Base-by-base conservation (phyloP, 129 eudicot genomes). In the Centrapalus pauciflorus region DNA sequence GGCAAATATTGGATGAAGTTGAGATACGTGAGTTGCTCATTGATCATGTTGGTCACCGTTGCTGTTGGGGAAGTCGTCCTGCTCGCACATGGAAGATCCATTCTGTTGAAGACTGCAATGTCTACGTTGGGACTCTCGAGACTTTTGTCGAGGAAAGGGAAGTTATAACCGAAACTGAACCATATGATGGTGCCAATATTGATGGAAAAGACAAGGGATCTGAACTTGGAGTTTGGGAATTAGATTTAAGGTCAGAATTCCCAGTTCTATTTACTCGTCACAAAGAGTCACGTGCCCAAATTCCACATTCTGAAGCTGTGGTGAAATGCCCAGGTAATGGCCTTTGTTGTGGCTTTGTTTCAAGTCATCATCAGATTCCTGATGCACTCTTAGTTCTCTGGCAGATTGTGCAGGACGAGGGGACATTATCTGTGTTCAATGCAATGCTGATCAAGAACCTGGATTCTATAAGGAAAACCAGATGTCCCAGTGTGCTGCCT, bases 1-100 rank as follows among this genome's bases (percentile, higher is more conserved):
- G 98, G 76, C 95, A 80, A 82, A 77, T 82, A 55, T 49, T 93
- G 62, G 98, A 93, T 74, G 98, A 93, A 77, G 90, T 89, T 26
- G 98, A 93, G 74, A 86, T 93, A 48, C 89, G 98, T 11, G 98
- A 93, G 66, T 51, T 93, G 34, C 96, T 93, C 17, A 73, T 88
- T 54, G 98, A 93, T 73, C 95, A 89, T 76, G 96, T 93, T 66
- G 98, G 98, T 55, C 98, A 93, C 76, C 95, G 92, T 52, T 93
- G 96, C 73, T 93, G 98, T 77, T 93, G 98, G 98, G 99, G 95
- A 60, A 93, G 96, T 74, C 87, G 95, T 52, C 98, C 98, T 28
- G 98, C 98, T 38, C 94, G 98, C 61, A 79, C 90, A n/a, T 93
- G 98, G 98, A 78, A 84, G 70, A 89, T 93, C 37, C 87, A 81